phyloP scores from a whole-genome alignment of 2,329 filamentous ascomycete species.

The Trichoderma sp. region DNA sequence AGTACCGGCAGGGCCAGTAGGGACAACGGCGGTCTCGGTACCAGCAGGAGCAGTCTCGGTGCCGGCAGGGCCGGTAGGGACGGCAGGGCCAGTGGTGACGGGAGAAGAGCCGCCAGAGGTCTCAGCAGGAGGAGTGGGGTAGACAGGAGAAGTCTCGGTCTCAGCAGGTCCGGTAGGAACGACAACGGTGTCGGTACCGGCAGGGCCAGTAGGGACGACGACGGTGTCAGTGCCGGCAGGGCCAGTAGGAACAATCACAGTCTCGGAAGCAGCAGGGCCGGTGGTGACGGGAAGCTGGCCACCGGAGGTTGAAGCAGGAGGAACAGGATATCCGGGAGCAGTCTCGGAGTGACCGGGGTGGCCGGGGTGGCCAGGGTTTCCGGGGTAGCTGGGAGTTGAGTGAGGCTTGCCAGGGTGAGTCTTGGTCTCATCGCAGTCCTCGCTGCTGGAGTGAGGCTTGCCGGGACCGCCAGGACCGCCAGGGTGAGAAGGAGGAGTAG shows the following conservation, averaged over 20 bases:
- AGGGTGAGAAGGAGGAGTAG: background rate
- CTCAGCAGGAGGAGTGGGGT: slow-evolving; percentile 2
- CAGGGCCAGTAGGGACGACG: slow-evolving; percentile 8
- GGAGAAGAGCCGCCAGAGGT: background rate
- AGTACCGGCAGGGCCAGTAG: background rate
- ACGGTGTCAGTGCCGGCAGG: slow-evolving; percentile 19
- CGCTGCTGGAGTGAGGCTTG: slow-evolving; percentile 6
- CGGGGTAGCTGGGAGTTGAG: background rate
- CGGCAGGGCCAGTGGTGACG: background rate
- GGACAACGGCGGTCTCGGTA: background rate
- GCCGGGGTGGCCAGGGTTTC: background rate
- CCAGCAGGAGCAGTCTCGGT: slow-evolving; percentile 41
- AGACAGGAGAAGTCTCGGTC: background rate
- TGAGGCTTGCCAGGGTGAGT: slow-evolving; percentile 17
- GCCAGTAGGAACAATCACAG: background rate
- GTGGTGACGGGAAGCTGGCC: background rate
- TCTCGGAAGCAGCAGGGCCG: background rate
- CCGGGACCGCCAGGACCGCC: background rate
- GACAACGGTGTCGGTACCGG: background rate
- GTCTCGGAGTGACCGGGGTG: slow-evolving; percentile 12
- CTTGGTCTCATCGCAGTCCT: slow-evolving; percentile 12
- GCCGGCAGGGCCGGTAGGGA: background rate
- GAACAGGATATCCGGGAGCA: background rate
- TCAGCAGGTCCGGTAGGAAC: slow-evolving; percentile 18
- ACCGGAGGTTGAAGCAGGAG: background rate